These are phyloP conservation scores for Dispira simplex DNA, from an alignment of 192 early-diverging fungal genomes.

Conservation along the genomic window DNA sequence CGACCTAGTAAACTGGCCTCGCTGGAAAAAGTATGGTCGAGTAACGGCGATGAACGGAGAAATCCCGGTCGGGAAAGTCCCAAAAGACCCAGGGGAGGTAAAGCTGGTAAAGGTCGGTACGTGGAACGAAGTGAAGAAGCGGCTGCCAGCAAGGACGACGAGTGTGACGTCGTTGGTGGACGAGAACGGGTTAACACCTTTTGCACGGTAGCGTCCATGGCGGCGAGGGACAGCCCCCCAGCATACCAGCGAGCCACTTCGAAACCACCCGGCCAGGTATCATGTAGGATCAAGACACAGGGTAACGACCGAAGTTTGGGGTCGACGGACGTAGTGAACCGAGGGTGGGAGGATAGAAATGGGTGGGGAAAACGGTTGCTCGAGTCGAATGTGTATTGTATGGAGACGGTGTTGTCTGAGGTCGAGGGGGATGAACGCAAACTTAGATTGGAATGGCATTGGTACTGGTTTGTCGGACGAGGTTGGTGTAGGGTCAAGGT, in stretches of 20 bases:
- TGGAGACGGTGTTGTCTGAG: neutral
- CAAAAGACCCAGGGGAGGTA: neutral
- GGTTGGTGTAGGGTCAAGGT: neutral
- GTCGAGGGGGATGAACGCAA: neutral
- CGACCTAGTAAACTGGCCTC: neutral
- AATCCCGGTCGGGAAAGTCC: neutral
- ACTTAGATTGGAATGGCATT: neutral
- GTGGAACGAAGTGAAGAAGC: neutral
- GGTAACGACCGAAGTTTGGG: slow-evolving; percentile 27
- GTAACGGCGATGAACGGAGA: neutral
- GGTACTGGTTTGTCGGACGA: neutral
- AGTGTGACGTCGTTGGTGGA: neutral
- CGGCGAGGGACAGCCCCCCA: slow-evolving; percentile 23
- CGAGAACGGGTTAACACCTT: neutral
- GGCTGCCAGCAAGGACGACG: neutral
- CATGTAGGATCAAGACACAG: slow-evolving; percentile 27
- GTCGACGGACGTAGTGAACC: slow-evolving; percentile 29
- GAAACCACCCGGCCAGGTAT: slow-evolving; percentile 27
- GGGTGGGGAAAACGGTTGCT: slow-evolving; percentile 25
- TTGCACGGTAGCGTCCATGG: slow-evolving; percentile 6
- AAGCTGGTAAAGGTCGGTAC: neutral
- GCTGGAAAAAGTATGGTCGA: neutral
- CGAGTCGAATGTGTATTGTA: slow-evolving; percentile 31
- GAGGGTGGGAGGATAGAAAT: slow-evolving; percentile 23
- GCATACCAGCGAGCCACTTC: slow-evolving; percentile 33